Percentiles rank a stretch among this genome's conserved stretches.
Conservation (phyloP, 2,329 filamentous ascomycete species). For the Fusarium haematococcum region DNA sequence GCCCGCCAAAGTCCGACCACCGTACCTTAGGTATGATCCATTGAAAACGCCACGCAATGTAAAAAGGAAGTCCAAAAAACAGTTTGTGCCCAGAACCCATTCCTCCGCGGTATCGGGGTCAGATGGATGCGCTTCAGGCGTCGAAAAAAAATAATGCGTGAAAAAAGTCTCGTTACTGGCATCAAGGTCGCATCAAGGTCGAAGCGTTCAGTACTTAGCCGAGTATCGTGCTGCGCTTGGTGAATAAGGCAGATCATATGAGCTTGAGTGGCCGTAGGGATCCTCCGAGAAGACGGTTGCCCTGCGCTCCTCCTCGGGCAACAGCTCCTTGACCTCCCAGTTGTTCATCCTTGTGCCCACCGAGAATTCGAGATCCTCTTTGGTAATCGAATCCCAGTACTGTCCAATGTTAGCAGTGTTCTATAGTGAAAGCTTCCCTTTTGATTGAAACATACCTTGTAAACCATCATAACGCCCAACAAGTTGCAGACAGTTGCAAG, state of each 20-base stretch:
- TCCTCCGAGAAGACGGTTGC: conserved; percentile 79
- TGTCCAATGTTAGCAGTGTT: conserved; percentile 18
- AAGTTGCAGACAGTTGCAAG: conserved; percentile 95
- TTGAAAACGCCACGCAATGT: conserved; percentile 41
- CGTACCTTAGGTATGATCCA: conserved; percentile 18
- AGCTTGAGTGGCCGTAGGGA: conserved; percentile 68
- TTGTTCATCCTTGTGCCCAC: conserved; percentile 96
- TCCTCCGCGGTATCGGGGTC: not conserved
- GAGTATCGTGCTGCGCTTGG: conserved; percentile 58
- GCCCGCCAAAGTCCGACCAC: conserved; percentile 6
- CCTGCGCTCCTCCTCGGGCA: conserved; percentile 83
- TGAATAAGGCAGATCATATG: conserved; percentile 65
- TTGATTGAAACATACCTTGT: conserved; percentile 74
- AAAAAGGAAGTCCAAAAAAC: conserved; percentile 24
- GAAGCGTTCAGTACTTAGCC: conserved; percentile 56
- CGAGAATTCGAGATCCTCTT: conserved; percentile 97
- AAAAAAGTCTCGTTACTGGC: conserved; percentile 33
- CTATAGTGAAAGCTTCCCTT: not conserved
- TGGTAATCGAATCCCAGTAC: conserved; percentile 99
- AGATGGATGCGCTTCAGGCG: conserved; percentile 18
- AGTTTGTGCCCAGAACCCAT: conserved; percentile 11
- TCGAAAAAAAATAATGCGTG: conserved; percentile 25
- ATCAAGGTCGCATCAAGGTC: conserved; percentile 15
- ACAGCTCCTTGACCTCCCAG: conserved; percentile 96
- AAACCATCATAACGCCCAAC: conserved; percentile 98